Evolutionary conservation across 371 early-diverging fungal species (phyloP), one percentile per base, ranked within the genome.

Genomic region (Fennellomyces sp.): DNA sequence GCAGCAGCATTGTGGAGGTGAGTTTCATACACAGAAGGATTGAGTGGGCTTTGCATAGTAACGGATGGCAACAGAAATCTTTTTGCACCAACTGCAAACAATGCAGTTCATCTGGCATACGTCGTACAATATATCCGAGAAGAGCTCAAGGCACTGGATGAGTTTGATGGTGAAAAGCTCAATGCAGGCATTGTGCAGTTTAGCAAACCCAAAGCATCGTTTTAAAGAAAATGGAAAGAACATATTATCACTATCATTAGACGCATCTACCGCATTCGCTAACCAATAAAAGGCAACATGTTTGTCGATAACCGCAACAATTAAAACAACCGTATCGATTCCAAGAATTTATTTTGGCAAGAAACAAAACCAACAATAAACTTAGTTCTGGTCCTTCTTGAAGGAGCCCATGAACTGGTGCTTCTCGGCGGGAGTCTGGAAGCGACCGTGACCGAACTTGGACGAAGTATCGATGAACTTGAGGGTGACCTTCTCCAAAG

Each of bases 391-490:
- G 61, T 94, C 91, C 90, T 91, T 91, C 91, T 94, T 94, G 88
- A 93, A 90, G 64, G 91, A 88, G 68, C 96, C 99, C 88, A 93
- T 89, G 92, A 96, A 98, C 59, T 90, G 87, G 75, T 85, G 83
- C 94, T 99, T 99, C 88, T 99, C 99, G 75, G 87, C 94, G 67
- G 90, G 82, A 75, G 99, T 99, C 89, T 99, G 99, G 99, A 99
- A 99, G 77, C 99, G 95, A 87, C 99, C 99, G 84, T 97, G 97
- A 73, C 99, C 99, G 83, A 97, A 98, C 93, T 99, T 99, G 88
- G 99, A 98, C 56, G 97, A 92, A 55, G 99, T 99, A 85, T 99
- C 99, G 89, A 99, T 96, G 88, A 99, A 99, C 91, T 94, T 94
- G 83, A 99, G 90, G 65, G 78, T 73, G 73, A 99, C 91, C 84